A percentile compares a stretch with the other conserved stretches of the same genome.
Conservation (phyloP, 1,284 basidiomycete genomes). For the Leucoagaricus sp. region DNA sequence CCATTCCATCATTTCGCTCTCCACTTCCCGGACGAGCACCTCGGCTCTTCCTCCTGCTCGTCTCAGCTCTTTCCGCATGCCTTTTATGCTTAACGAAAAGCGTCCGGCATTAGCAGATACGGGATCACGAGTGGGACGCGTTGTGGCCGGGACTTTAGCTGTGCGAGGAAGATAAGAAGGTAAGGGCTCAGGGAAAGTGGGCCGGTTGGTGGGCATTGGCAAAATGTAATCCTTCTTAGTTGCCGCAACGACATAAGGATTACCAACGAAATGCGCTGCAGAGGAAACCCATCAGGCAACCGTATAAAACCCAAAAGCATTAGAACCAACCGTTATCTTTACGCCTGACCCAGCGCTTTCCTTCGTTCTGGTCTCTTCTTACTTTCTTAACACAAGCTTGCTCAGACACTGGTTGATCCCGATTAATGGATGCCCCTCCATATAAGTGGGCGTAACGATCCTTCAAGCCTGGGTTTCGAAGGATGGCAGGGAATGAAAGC, state of each 20-base stretch:
- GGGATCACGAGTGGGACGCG: slow-evolving; percentile 41
- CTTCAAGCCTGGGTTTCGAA: slow-evolving; percentile 56
- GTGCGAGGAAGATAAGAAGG: slow-evolving; percentile 68
- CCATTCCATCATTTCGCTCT: slow-evolving; percentile 66
- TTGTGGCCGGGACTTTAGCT: slow-evolving; percentile 49
- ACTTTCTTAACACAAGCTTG: slow-evolving; percentile 35
- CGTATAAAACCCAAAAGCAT: neutral
- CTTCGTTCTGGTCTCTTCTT: slow-evolving; percentile 61
- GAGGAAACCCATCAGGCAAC: neutral
- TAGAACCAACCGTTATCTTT: slow-evolving; percentile 68
- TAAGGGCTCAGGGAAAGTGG: slow-evolving; percentile 76
- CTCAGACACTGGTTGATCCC: slow-evolving; percentile 14
- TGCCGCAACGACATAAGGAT: slow-evolving; percentile 67
- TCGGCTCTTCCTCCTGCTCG: slow-evolving; percentile 60
- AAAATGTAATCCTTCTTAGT: slow-evolving; percentile 54
- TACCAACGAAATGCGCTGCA: slow-evolving; percentile 66
- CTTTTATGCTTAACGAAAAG: slow-evolving; percentile 74
- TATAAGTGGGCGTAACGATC: slow-evolving; percentile 55
- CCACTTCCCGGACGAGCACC: slow-evolving; percentile 63
- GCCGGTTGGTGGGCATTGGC: slow-evolving; percentile 40
- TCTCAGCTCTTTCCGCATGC: slow-evolving; percentile 67
- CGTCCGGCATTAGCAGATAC: slow-evolving; percentile 67
- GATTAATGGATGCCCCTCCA: slow-evolving; percentile 17
- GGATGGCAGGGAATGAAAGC: slow-evolving; percentile 70
- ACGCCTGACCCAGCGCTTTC: slow-evolving; percentile 73